These are phyloP conservation scores for Pseudogymnoascus sp. DNA, from an alignment of 2,329 filamentous ascomycete species.

Conservation along the genomic window DNA sequence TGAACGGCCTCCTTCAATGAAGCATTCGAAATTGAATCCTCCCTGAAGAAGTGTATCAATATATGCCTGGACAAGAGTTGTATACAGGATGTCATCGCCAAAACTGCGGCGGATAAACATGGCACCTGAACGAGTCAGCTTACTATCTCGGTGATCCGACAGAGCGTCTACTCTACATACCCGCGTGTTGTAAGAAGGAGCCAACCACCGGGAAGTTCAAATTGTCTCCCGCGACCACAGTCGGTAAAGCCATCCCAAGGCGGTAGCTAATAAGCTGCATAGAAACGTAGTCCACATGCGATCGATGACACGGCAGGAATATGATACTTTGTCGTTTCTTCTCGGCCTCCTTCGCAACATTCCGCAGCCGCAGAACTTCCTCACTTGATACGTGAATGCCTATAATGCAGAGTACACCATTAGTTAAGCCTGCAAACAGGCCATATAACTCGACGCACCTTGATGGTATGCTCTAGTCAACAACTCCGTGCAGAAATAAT, in stretches of 20 bases:
- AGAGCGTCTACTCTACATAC: conserved; percentile 28
- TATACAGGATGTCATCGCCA: conserved; percentile 83
- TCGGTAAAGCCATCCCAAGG: conserved; percentile 77
- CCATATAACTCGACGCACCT: conserved; percentile 39
- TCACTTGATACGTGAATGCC: conserved; percentile 90
- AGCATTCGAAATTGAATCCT: conserved; percentile 94
- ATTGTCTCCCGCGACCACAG: conserved; percentile 92
- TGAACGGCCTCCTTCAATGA: conserved; percentile 90
- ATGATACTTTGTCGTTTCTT: conserved; percentile 91
- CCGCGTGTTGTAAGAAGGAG: conserved; percentile 87
- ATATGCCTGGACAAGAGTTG: conserved; percentile 89
- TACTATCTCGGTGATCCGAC: neutral
- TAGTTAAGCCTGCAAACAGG: neutral
- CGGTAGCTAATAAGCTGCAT: conserved; percentile 94
- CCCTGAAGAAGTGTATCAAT: conserved; percentile 86
- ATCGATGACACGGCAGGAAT: conserved; percentile 89
- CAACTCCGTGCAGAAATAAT: conserved; percentile 81
- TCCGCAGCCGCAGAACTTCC: conserved; percentile 75
- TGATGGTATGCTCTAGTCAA: conserved; percentile 92
- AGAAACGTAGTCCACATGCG: conserved; percentile 93
- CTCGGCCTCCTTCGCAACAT: conserved; percentile 73
- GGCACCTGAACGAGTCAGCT: conserved; percentile 44
- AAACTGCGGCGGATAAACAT: conserved; percentile 96
- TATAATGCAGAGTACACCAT: conserved; percentile 19
- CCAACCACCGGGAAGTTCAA: conserved; percentile 90